Evolutionary conservation across 78 protist genomes (phyloP), one percentile per base, ranked within the genome.

Genomic region (Dictyostelium firmibasis): DNA sequence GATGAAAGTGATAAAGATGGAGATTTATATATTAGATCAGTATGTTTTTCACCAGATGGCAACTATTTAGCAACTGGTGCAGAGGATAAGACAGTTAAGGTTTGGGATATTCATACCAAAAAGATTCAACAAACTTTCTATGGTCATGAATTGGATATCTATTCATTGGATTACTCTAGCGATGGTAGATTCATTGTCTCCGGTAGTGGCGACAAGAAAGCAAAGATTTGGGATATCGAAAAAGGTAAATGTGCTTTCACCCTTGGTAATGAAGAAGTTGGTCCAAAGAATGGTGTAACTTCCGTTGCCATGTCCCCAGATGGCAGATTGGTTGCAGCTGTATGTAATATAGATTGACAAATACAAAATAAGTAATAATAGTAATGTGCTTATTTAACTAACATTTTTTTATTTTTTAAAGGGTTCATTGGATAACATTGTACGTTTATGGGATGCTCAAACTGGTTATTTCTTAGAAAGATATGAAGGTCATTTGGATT

Each of bases 221-320:
- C 96, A 78, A 94, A 92, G 92, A 91, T 98, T 10, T 98, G 98
- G 98, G 96, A 96, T 77, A 53, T 96, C 33, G 82, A 50, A 33
- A 82, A 78, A n/a, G 96, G 96, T 81, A 84, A 84, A 38, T 86
- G 93, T 62, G 81, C 81, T 16, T 89, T 81, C 67, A 97, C 97
- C 9, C 87, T 97, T 57, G 98, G 98, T 27, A 96, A 96, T 87
- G 97, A 94, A 29, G 96, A 93, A 41, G 97, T 89, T 57, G 98
- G 98, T 29, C 98, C 98, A 75, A 95, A 96, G 96, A 97, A 97
- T 78, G 98, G 98, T 47, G 98, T 97, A 27, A 97, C 98, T 20
- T 95, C 97, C 38, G 98, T 97, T n/a, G 96, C 98, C 8, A 47
- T 97, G 67, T 79, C 91, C 6, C 97, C 97, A 27, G 97, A 95